phyloP scores from a whole-genome alignment of 176 grass and related monocot species.

The Zizania latifolia region DNA sequence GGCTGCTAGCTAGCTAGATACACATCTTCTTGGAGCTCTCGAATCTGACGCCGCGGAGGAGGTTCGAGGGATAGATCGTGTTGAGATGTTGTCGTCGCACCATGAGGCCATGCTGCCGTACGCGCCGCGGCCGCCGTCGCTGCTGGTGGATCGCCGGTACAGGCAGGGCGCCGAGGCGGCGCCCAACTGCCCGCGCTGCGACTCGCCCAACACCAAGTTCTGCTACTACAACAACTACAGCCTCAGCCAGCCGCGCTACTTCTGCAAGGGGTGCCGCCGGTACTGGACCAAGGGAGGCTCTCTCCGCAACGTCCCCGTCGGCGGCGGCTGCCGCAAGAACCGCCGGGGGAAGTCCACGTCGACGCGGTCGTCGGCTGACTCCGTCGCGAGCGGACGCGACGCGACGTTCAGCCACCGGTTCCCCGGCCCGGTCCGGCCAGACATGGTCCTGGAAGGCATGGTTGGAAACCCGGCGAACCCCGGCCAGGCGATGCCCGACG shows the following conservation, averaged over 20 bases:
- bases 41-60: neutral
- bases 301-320: slow-evolving; percentile 76
- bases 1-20: neutral
- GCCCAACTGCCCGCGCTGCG: slow-evolving; percentile 81
- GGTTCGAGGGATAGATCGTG: neutral
- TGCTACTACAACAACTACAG: slow-evolving; percentile 99
- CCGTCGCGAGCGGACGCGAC: slow-evolving; percentile 11
- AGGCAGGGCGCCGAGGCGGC: slow-evolving; percentile 50
- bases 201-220: slow-evolving; percentile 88
- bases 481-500: neutral
- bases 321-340: slow-evolving; percentile 78
- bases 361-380: slow-evolving; percentile 5
- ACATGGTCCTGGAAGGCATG: slow-evolving; percentile 65
- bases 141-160: slow-evolving; percentile 55
- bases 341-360: slow-evolving; percentile 47
- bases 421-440: slow-evolving; percentile 47
- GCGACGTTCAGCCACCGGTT: slow-evolving; percentile 35
- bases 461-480: slow-evolving; percentile 34
- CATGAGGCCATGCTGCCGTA: slow-evolving; percentile 60
- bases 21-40: neutral
- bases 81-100: slow-evolving; percentile 44
- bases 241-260: slow-evolving; percentile 89
- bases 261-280: slow-evolving; percentile 86
- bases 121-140: slow-evolving; percentile 32
- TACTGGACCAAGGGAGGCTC: slow-evolving; percentile 99